These are phyloP conservation scores for Sporisorium exsertum DNA, from an alignment of 1,284 basidiomycete species.

Conservation along the genomic window DNA sequence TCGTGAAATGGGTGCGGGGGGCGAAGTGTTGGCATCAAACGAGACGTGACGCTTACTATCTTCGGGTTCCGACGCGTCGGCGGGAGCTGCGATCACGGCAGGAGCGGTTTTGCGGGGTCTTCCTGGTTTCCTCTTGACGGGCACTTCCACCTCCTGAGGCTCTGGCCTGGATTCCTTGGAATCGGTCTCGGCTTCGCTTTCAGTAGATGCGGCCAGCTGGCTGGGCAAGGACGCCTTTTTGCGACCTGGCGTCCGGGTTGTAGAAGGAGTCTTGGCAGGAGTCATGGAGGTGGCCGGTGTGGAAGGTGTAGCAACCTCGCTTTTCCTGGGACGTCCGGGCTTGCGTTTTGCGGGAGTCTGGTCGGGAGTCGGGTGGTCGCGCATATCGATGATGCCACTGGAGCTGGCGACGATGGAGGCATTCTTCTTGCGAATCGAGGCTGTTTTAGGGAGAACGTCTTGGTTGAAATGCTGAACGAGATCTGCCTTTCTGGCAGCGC, in stretches of 20 bases:
- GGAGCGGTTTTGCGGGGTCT: slow-evolving; percentile 46
- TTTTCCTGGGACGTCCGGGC: slow-evolving; percentile 41
- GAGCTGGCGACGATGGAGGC: slow-evolving; percentile 70
- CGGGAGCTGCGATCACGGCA: slow-evolving; percentile 14
- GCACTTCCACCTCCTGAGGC: slow-evolving; percentile 9
- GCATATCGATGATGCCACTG: slow-evolving; percentile 71
- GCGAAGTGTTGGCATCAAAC: slow-evolving; percentile 21
- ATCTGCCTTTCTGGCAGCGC: slow-evolving; percentile 85
- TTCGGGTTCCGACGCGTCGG: slow-evolving; percentile 74
- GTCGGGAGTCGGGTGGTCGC: slow-evolving; percentile 30
- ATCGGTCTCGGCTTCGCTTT: slow-evolving; percentile 30
- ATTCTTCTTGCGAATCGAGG: slow-evolving; percentile 73
- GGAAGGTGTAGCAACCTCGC: slow-evolving; percentile 33
- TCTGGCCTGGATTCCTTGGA: slow-evolving; percentile 8
- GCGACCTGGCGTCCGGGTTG: slow-evolving; percentile 26
- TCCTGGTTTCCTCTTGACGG: slow-evolving; percentile 28
- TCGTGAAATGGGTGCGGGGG: slow-evolving; percentile 8
- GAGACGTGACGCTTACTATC: slow-evolving; percentile 21
- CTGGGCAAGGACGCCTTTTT: slow-evolving; percentile 36
- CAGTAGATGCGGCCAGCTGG: slow-evolving; percentile 13
- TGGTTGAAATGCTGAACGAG: slow-evolving; percentile 83
- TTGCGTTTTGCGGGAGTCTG: slow-evolving; percentile 47
- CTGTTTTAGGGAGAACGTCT: slow-evolving; percentile 57
- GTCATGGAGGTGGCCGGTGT: slow-evolving; percentile 1
- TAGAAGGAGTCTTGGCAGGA: slow-evolving; percentile 16